Percentiles rank a stretch among this genome's conserved stretches.
phyloP scores from a whole-genome alignment of 2,329 filamentous ascomycete genomes.

The Neocucurbitaria cava region DNA sequence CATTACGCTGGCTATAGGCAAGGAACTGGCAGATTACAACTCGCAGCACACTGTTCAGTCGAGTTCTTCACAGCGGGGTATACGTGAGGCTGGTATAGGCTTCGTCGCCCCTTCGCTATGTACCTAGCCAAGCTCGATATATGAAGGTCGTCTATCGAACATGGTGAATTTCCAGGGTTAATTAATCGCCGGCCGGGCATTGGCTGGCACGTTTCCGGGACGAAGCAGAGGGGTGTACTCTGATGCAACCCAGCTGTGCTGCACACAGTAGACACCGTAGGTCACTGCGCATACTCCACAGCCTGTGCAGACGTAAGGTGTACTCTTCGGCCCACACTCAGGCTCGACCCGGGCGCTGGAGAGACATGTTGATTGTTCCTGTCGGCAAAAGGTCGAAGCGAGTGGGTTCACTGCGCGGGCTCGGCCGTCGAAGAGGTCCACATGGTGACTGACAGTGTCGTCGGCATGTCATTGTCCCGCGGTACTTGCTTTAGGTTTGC shows the following conservation, averaged over 20 bases:
- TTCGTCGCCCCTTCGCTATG: constrained; percentile 14
- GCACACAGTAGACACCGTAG: constrained; percentile 8
- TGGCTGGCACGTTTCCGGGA: constrained; percentile 8
- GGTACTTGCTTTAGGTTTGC: not conserved
- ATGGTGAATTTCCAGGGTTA: constrained; percentile 19
- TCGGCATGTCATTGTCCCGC: constrained; percentile 10
- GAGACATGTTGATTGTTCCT: constrained; percentile 6
- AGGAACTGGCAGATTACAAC: constrained; percentile 1
- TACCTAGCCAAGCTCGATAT: constrained; percentile 21
- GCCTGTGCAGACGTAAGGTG: constrained; percentile 6
- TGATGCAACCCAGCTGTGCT: constrained; percentile 15
- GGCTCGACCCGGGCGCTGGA: constrained; percentile 25
- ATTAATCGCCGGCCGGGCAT: constrained; percentile 17
- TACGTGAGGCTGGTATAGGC: constrained; percentile 40
- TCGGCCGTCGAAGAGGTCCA: not conserved
- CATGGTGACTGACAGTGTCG: too few species aligned
- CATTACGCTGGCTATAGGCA: constrained; percentile 30
- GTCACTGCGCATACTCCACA: constrained; percentile 4
- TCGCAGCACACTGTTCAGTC: constrained; percentile 3
- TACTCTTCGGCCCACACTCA: constrained; percentile 18
- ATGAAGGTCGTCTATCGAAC: constrained; percentile 24
- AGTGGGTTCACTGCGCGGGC: not conserved
- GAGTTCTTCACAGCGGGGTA: constrained; percentile 24
- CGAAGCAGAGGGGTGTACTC: constrained; percentile 9
- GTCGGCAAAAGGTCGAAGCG: constrained; percentile 17